Conservation (phyloP, 2,329 filamentous ascomycete species). For the Fusarium scirpi region DNA sequence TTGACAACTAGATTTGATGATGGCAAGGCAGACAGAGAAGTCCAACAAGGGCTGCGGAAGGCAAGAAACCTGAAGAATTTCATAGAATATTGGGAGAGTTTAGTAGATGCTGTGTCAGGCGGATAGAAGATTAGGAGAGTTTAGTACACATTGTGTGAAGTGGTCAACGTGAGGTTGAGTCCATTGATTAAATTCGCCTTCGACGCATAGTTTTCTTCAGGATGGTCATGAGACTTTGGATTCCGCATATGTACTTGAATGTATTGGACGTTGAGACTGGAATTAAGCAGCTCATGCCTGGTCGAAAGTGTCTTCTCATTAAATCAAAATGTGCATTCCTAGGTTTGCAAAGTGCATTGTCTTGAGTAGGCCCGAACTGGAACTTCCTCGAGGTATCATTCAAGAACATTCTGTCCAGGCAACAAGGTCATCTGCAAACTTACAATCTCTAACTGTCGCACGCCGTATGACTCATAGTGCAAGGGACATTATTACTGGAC, state of each 20-base stretch:
- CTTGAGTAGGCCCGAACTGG: not conserved
- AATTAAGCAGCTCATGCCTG: not conserved
- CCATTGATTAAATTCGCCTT: not conserved
- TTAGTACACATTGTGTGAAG: not conserved
- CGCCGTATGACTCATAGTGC: not conserved
- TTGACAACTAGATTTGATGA: not conserved
- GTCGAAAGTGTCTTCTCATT: not conserved
- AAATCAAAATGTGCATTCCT: not conserved
- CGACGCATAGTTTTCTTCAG: not conserved
- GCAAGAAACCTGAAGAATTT: not conserved
- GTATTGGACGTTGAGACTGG: not conserved
- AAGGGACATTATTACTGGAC: not conserved
- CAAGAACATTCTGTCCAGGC: not conserved
- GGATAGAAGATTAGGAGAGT: not conserved
- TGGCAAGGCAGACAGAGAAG: not conserved
- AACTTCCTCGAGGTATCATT: not conserved
- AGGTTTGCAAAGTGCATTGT: not conserved
- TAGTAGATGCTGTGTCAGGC: no score
- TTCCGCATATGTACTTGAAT: no score
- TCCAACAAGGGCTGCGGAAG: not conserved
- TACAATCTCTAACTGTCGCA: not conserved
- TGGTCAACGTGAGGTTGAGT: not conserved
- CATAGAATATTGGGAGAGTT: not conserved
- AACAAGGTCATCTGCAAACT: not conserved
- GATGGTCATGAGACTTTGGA: not conserved